Percentiles rank a stretch among this genome's conserved stretches.
Evolutionary conservation across 2,329 filamentous ascomycete genomes (phyloP).

Genomic region (Penicillium sp.): DNA sequence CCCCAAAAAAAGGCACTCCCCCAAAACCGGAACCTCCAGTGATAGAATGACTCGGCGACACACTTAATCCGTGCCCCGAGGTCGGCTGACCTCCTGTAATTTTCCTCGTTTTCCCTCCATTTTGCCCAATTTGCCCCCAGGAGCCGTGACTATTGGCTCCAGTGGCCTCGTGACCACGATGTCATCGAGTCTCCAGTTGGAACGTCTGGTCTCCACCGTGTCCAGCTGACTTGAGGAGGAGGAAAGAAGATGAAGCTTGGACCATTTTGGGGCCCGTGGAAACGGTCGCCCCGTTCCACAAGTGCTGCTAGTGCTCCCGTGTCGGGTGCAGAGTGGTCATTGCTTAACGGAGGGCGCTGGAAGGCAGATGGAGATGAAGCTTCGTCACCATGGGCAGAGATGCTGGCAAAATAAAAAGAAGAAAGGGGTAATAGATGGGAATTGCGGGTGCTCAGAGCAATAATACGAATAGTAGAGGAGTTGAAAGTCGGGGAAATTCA

Average conservation of each 20-base stretch:
- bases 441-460: too few relatives aligned
- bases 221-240: constrained; percentile 16
- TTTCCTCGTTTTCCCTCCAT: constrained; percentile 15
- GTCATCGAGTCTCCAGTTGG: constrained; percentile 12
- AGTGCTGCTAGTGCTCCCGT: neutral
- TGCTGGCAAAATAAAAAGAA: too few relatives aligned
- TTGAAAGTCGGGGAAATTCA: too few relatives aligned
- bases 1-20: too few relatives aligned
- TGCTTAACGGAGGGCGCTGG: neutral
- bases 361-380: too few relatives aligned
- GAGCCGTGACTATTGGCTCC: constrained; percentile 24
- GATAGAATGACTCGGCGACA: constrained; percentile 2
- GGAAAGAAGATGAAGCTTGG: constrained; percentile 15
- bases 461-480: too few relatives aligned
- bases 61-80: constrained; percentile 7
- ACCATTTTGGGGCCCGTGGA: constrained; percentile 9
- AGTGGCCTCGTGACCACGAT: constrained; percentile 18
- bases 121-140: constrained; percentile 9
- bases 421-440: too few relatives aligned
- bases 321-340: neutral
- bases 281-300: neutral
- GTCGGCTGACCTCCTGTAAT: constrained; percentile 38
- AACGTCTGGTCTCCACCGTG: too few relatives aligned
- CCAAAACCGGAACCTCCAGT: neutral
- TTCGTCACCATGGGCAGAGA: too few relatives aligned